Conservation (phyloP, 768 basidiomycete genomes). For the Stropharia rugosoannulata region DNA sequence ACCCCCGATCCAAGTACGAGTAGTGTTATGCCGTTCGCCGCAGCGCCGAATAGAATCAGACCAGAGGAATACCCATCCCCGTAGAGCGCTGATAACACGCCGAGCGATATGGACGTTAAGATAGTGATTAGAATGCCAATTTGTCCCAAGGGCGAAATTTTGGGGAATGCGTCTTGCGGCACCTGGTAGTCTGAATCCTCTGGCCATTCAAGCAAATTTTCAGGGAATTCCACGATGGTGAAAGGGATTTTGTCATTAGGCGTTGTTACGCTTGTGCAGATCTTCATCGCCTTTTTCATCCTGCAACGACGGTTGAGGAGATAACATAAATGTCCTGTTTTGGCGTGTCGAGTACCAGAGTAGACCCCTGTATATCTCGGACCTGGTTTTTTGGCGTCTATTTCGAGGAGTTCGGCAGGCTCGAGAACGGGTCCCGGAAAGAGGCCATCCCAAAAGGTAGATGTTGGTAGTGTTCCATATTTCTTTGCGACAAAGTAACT, state of each 20-base stretch:
- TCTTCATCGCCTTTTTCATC: background rate
- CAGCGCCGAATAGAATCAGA: constrained; percentile 6
- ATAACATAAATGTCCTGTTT: constrained; percentile 6
- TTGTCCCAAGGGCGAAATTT: too few relatives aligned
- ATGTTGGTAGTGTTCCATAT: constrained; percentile 3
- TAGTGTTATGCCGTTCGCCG: constrained; percentile 7
- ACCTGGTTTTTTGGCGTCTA: constrained; percentile 5
- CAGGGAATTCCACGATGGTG: background rate
- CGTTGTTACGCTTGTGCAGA: background rate
- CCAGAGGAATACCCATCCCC: constrained; percentile 9
- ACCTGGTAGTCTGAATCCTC: too few relatives aligned
- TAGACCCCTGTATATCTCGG: constrained; percentile 4
- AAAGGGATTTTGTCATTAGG: background rate
- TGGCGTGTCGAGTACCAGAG: background rate
- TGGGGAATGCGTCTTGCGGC: too few relatives aligned
- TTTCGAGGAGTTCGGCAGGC: constrained; percentile 5
- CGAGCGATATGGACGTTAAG: too few relatives aligned
- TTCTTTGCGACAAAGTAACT: constrained; percentile 11
- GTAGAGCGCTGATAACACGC: constrained; percentile 4
- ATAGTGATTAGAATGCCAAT: too few relatives aligned
- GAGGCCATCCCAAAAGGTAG: constrained; percentile 9
- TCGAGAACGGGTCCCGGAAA: constrained; percentile 1
- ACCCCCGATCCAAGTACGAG: constrained; percentile 8
- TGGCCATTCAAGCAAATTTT: too few relatives aligned
- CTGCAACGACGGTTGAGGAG: background rate